phyloP scores from a whole-genome alignment of 805 yeast genomes.

The Yarrowia alimentaria region DNA sequence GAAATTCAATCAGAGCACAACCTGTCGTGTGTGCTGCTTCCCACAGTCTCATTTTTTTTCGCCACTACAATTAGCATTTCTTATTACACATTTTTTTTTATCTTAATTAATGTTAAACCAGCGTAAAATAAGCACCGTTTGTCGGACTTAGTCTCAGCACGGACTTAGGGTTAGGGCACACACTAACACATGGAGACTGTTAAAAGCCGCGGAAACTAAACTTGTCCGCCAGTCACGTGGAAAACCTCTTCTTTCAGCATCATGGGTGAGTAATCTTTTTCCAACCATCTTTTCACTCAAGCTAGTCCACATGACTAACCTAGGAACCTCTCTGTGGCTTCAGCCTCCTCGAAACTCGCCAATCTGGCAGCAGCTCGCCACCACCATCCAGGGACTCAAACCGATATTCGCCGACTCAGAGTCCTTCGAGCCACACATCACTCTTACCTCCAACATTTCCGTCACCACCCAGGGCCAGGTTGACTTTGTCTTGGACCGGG shows the following conservation, averaged over 20 bases:
- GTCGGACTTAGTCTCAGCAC: constrained; percentile 6
- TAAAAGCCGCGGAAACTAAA: constrained; percentile 22
- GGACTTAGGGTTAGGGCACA: constrained; percentile 5
- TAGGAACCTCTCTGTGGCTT: constrained; percentile 69
- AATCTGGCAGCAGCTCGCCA: constrained; percentile 54
- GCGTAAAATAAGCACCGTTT: constrained; percentile 13
- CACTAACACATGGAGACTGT: constrained; percentile 16
- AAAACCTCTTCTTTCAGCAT: not conserved
- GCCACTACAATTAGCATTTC: too few species aligned
- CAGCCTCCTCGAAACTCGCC: constrained; percentile 60
- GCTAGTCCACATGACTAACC: constrained; percentile 16
- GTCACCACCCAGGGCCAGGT: constrained; percentile 56
- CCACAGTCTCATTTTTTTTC: too few species aligned
- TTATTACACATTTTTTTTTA: not conserved
- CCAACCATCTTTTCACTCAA: not conserved
- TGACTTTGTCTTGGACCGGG: constrained; percentile 54
- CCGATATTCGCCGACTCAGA: constrained; percentile 75
- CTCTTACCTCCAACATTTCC: constrained; percentile 62
- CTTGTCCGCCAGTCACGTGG: constrained; percentile 11
- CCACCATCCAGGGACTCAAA: constrained; percentile 61
- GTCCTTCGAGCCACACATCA: constrained; percentile 70
- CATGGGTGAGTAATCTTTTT: constrained; percentile 18
- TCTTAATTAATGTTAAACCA: too few species aligned
- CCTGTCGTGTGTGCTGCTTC: too few species aligned
- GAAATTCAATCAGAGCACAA: too few species aligned